A percentile compares a stretch with the other conserved stretches of the same genome.
These are phyloP conservation scores for Amaranthus palmeri DNA, from an alignment of 148 eudicot species.

Conservation along the genomic window DNA sequence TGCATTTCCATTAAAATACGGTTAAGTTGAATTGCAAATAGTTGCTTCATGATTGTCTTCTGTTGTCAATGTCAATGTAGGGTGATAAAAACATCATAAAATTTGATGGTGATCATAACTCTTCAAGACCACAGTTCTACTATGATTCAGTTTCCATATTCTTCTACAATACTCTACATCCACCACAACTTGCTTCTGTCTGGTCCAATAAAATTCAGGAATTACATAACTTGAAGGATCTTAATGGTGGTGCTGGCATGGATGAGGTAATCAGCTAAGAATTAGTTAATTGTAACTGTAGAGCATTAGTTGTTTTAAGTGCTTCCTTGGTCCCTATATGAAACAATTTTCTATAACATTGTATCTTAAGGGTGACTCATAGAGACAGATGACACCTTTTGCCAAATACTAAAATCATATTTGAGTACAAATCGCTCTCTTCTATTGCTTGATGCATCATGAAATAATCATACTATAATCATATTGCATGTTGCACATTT, in stretches of 20 bases:
- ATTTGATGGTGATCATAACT: conserved; percentile 93
- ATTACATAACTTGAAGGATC: conserved; percentile 49
- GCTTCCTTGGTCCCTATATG: too few relatives aligned
- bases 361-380: too few relatives aligned
- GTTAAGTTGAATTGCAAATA: not conserved
- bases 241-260: conserved; percentile 43
- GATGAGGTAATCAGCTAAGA: conserved; percentile 54
- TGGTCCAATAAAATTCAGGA: conserved; percentile 50
- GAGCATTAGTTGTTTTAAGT: not conserved
- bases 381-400: not conserved
- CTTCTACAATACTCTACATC: conserved; percentile 71
- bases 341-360: too few relatives aligned
- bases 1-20: not conserved
- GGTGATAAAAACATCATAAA: conserved; percentile 86
- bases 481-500: not conserved
- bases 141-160: conserved; percentile 80
- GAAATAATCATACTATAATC: not conserved
- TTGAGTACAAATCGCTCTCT: not conserved
- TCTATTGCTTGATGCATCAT: not conserved
- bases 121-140: conserved; percentile 82
- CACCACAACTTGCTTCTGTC: conserved; percentile 54
- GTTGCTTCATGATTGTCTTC: conserved; percentile 16
- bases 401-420: not conserved
- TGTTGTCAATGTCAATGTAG: conserved; percentile 36
- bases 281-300: not conserved